Evolutionary conservation across 345 rosid species (phyloP).

Genomic region (Pistacia atlantica): DNA sequence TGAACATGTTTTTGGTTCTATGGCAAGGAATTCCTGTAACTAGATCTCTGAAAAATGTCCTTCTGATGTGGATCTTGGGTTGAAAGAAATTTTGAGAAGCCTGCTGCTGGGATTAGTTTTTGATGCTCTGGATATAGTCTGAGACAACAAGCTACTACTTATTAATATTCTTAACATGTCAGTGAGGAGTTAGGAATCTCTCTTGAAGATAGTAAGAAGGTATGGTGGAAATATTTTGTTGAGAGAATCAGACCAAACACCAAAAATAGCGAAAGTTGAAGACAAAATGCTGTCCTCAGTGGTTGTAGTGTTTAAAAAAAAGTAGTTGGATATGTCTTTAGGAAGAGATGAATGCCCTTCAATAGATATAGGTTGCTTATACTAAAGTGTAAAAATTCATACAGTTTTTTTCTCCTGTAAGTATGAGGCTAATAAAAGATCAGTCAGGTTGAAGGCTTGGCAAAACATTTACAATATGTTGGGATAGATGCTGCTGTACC

Average conservation of each 20-base stretch:
- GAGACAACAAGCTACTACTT: conserved; percentile 39
- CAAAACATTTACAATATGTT: conserved; percentile 91
- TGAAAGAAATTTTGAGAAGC: conserved; percentile 56
- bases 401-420: background rate
- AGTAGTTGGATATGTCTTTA: conserved; percentile 39
- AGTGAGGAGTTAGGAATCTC: conserved; percentile 46
- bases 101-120: conserved; percentile 35
- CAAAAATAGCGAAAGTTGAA: conserved; percentile 62
- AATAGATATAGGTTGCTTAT: background rate
- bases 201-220: conserved; percentile 58
- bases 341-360: conserved; percentile 88
- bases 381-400: background rate
- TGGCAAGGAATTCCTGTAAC: conserved; percentile 33
- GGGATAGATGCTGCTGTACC: conserved; percentile 91
- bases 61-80: conserved; percentile 45
- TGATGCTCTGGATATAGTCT: conserved; percentile 62
- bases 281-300: conserved; percentile 42
- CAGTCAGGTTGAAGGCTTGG: conserved; percentile 87
- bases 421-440: conserved; percentile 23
- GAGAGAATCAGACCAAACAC: conserved; percentile 69
- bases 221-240: conserved; percentile 69
- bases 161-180: conserved; percentile 38
- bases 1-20: conserved; percentile 6
- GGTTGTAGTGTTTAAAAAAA: conserved; percentile 35
- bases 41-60: conserved; percentile 25